Conservation (phyloP, 495 filamentous ascomycete genomes). For the Aspergillus kassunensis region DNA sequence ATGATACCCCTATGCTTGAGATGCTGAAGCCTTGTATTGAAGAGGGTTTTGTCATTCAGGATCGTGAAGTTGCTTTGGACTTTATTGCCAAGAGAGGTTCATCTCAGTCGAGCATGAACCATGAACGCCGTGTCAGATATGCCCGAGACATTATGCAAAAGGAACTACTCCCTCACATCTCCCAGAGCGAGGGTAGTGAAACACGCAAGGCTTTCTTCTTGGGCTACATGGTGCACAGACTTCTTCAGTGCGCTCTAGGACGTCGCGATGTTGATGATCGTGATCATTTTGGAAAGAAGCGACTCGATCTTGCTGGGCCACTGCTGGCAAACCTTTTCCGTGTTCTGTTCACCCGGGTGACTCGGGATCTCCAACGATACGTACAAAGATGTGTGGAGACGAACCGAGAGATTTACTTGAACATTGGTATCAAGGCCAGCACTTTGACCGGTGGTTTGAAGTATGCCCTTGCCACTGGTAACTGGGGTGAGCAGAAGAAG, state of each 20-base stretch:
- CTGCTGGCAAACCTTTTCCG: conserved; percentile 92
- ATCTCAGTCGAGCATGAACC: conserved; percentile 62
- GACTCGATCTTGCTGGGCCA: conserved; percentile 91
- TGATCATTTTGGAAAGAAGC: conserved; percentile 99
- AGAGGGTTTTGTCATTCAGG: conserved; percentile 92
- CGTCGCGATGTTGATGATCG: conserved; percentile 91
- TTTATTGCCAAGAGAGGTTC: conserved; percentile 91
- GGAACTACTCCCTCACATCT: conserved; percentile 94
- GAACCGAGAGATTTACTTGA: conserved; percentile 81
- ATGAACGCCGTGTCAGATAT: conserved; percentile 83
- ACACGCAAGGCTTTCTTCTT: conserved; percentile 97
- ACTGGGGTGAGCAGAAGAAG: conserved; percentile 99
- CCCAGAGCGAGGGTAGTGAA: conserved; percentile 92
- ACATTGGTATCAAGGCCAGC: conserved; percentile 82
- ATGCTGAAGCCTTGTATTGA: conserved; percentile 95
- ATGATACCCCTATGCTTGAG: conserved; percentile 94
- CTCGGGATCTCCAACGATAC: conserved; percentile 82
- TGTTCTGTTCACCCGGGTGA: conserved; percentile 77
- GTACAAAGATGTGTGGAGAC: conserved; percentile 88
- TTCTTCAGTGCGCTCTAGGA: conserved; percentile 87
- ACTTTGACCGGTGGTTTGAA: conserved; percentile 91
- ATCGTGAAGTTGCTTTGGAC: conserved; percentile 91
- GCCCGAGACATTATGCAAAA: conserved; percentile 94
- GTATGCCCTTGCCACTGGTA: conserved; percentile 96
- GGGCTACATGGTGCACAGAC: conserved; percentile 95